Evolutionary conservation across 176 grass and related monocot species (phyloP).

Genomic region (Rhynchospora tenuis): DNA sequence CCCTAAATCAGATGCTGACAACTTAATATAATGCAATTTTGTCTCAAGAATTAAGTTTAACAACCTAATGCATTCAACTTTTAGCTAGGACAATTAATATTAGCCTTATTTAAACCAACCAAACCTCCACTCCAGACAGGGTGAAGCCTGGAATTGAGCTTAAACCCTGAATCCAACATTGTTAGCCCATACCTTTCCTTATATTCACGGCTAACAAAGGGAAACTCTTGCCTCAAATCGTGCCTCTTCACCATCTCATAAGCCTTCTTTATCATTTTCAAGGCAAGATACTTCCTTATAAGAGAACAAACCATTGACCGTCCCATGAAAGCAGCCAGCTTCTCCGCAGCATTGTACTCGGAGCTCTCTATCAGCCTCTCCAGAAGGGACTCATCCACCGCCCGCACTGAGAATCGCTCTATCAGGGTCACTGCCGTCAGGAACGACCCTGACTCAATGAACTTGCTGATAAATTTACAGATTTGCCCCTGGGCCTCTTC

Average conservation of each 20-base stretch:
- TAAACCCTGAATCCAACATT: neutral
- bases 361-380: slow-evolving; percentile 55
- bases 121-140: neutral
- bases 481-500: neutral
- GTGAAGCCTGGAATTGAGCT: neutral
- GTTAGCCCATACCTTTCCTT: slow-evolving; percentile 67
- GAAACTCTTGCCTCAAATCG: slow-evolving; percentile 69
- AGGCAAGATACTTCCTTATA: slow-evolving; percentile 61
- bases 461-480: slow-evolving; percentile 10
- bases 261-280: slow-evolving; percentile 80
- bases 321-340: slow-evolving; percentile 74
- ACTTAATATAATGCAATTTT: neutral
- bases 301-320: slow-evolving; percentile 56
- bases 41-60: too few species aligned
- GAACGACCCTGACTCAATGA: slow-evolving; percentile 64
- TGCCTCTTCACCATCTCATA: slow-evolving; percentile 74
- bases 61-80: too few species aligned
- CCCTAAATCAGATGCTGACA: neutral
- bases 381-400: slow-evolving; percentile 56
- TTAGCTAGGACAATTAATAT: too few species aligned
- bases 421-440: slow-evolving; percentile 58
- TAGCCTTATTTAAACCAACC: neutral
- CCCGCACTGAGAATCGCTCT: slow-evolving; percentile 56
- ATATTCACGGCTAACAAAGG: slow-evolving; percentile 67
- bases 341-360: slow-evolving; percentile 64